Conservation (phyloP, 2,329 filamentous ascomycete species). For the Biscogniauxia marginata region DNA sequence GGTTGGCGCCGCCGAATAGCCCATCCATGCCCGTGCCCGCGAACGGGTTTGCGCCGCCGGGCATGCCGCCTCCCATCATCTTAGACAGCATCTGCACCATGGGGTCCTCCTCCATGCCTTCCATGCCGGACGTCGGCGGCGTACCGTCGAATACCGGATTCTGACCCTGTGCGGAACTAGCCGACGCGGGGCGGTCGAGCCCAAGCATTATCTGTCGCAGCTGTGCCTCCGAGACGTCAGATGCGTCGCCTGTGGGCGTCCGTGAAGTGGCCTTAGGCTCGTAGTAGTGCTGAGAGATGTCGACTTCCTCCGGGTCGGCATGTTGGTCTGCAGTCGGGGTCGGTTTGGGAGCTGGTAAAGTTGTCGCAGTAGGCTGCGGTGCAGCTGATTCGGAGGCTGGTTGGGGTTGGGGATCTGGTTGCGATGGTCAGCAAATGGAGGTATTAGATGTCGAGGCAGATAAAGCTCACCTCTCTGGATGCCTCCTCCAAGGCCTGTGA, state of each 20-base stretch:
- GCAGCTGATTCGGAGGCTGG: constrained; percentile 32
- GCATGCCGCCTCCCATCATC: constrained; percentile 47
- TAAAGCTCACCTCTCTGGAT: constrained; percentile 42
- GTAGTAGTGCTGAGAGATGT: constrained; percentile 76
- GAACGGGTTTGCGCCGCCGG: constrained; percentile 35
- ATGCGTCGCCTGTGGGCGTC: constrained; percentile 36
- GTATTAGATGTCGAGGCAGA: constrained; percentile 6
- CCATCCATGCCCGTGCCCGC: constrained; percentile 30
- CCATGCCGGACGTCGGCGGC: constrained; percentile 28
- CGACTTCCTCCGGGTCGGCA: constrained; percentile 71
- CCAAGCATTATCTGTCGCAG: constrained; percentile 65
- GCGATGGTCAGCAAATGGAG: not conserved
- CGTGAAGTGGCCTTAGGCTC: constrained; percentile 48
- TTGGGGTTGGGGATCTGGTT: constrained; percentile 30
- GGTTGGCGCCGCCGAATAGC: constrained; percentile 38
- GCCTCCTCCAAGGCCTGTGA: constrained; percentile 67
- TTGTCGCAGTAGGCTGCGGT: constrained; percentile 28
- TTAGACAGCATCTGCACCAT: constrained; percentile 76
- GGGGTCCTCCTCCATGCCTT: constrained; percentile 51
- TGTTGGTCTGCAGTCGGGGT: constrained; percentile 33
- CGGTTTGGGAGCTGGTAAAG: constrained; percentile 27
- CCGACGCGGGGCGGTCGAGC: constrained; percentile 41
- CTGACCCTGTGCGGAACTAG: constrained; percentile 15
- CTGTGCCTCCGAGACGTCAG: constrained; percentile 53
- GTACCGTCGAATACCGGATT: constrained; percentile 22